Evolutionary conservation across 2,329 filamentous ascomycete species (phyloP), one percentile per base, ranked within the genome.

Genomic region (Fusarium sp.): DNA sequence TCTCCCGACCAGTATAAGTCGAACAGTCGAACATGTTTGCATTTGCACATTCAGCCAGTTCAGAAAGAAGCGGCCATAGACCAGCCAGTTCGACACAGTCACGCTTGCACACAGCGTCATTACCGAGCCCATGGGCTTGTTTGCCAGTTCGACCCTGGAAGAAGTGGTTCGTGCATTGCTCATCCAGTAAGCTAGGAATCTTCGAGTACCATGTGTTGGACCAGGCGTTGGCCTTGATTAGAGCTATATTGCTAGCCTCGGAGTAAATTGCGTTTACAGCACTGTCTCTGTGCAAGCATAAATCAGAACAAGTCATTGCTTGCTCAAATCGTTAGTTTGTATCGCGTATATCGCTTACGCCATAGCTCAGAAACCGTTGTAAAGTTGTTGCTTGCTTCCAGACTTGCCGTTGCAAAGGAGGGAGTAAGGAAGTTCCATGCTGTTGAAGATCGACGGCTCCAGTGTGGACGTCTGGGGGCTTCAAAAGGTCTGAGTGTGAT

Each of bases 121-220:
- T 65, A 52, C 69, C 55, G 59, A 70, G 60, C 65, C 65, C 46
- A 54, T 53, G 68, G 55, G 44, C 47, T 53, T 69, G 52, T 47
- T 53, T 67, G 35, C 35, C 38, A 61, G 41, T 66, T 53, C 60
- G 22, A 31, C 50, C 63, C 60, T 60, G 55, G 60, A 25, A 29
- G 18, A 60, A 47, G 42, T 75, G 71, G 69, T 58, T 60, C 68
- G 68, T 76, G 57, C 72, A 53, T 54, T 62, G 35, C 50, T 65
- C 61, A 61, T 54, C 62, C 53, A 46, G 52, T 60, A 54, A 54
- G 66, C 44, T 62, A 56, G 54, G 61, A 67, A 54, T 31, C 50
- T 58, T 61, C 58, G 39, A 62, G 49, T 70, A 59, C 62, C 56
- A 70, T 58, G 47, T 62, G 49, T 58, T 72, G 72, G 72, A 58